phyloP scores from a whole-genome alignment of 768 basidiomycete genomes.

The Leccinum subgranulosum region DNA sequence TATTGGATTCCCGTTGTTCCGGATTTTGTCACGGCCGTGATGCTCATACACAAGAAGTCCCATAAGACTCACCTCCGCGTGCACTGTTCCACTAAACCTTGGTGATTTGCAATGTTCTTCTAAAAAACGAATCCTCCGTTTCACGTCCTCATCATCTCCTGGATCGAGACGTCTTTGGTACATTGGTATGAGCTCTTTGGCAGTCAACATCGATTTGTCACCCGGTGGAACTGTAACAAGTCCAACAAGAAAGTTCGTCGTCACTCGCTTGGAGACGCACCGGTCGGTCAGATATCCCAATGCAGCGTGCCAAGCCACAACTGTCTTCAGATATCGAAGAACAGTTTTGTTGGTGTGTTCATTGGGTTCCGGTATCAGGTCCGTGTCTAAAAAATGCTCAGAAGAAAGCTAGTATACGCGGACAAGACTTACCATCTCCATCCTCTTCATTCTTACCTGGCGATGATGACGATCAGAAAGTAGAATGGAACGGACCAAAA shows the following conservation, averaged over 20 bases:
- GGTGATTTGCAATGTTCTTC: neutral
- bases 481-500: no score
- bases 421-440: no score
- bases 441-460: no score
- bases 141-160: neutral
- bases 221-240: no score
- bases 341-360: neutral
- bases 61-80: neutral
- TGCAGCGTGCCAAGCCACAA: neutral
- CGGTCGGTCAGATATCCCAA: neutral
- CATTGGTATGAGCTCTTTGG: neutral
- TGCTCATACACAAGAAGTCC: neutral
- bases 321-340: neutral
- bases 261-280: no score
- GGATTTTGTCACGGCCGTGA: neutral
- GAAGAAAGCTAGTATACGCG: no score
- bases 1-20: no score
- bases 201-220: neutral
- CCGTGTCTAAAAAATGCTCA: no score
- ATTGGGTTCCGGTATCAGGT: neutral
- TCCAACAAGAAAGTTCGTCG: no score
- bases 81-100: neutral
- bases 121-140: neutral
- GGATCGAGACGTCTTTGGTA: neutral
- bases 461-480: no score